Evolutionary conservation across 495 filamentous ascomycete genomes (phyloP).

Genomic region (Trichoderma parareesei): DNA sequence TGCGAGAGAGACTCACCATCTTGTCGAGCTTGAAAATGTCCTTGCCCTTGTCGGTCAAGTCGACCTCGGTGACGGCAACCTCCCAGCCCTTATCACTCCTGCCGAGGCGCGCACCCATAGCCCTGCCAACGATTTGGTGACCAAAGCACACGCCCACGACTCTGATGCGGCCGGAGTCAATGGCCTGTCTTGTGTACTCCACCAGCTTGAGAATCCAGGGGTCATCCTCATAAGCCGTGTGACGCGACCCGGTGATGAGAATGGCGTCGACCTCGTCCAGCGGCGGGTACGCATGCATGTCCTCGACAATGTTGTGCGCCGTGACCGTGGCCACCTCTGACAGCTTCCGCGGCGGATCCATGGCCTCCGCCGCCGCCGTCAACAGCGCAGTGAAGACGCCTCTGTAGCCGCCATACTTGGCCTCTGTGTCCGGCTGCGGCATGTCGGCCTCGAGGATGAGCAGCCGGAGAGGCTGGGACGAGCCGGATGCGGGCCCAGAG

Average conservation of each 20-base stretch:
- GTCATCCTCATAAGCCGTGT: slow-evolving; percentile 49
- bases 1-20: slow-evolving; percentile 43
- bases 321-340: slow-evolving; percentile 48
- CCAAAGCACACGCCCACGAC: slow-evolving; percentile 84
- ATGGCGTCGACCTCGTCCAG: slow-evolving; percentile 72
- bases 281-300: slow-evolving; percentile 51
- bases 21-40: slow-evolving; percentile 62
- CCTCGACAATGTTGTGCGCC: slow-evolving; percentile 58
- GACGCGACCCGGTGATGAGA: slow-evolving; percentile 65
- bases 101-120: slow-evolving; percentile 61
- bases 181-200: slow-evolving; percentile 56
- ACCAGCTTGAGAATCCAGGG: slow-evolving; percentile 73
- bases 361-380: slow-evolving; percentile 25
- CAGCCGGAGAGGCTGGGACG: slow-evolving; percentile 54
- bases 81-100: slow-evolving; percentile 71
- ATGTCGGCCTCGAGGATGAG: slow-evolving; percentile 80
- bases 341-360: slow-evolving; percentile 21
- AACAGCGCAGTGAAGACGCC: slow-evolving; percentile 65
- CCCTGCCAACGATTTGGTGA: slow-evolving; percentile 80
- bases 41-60: slow-evolving; percentile 62
- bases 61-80: slow-evolving; percentile 60
- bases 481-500: slow-evolving; percentile 5
- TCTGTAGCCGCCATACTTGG: slow-evolving; percentile 63
- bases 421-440: slow-evolving; percentile 45
- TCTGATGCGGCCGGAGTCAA: slow-evolving; percentile 40